phyloP scores from a whole-genome alignment of 2,329 filamentous ascomycete genomes.

The Daldinia sp. region DNA sequence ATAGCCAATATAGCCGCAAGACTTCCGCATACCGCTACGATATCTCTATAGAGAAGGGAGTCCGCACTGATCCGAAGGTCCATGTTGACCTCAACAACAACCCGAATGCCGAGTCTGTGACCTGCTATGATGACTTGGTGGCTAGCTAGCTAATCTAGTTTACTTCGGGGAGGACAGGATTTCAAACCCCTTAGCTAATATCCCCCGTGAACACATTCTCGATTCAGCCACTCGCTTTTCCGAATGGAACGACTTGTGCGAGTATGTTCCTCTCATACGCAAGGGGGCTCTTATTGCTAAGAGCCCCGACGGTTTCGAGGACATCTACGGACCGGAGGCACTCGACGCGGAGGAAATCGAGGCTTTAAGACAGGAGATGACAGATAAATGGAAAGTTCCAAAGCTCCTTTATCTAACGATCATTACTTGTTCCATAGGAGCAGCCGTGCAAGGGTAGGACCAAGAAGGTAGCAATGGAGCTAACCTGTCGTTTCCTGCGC shows the following conservation, averaged over 20 bases:
- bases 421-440: slow-evolving; percentile 53
- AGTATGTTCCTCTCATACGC: slow-evolving; percentile 31
- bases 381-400: slow-evolving; percentile 73
- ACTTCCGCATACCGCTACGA: slow-evolving; percentile 34
- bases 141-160: slow-evolving; percentile 4
- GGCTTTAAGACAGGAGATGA: slow-evolving; percentile 65
- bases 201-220: slow-evolving; percentile 59
- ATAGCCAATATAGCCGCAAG: slow-evolving; percentile 9
- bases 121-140: slow-evolving; percentile 8
- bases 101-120: slow-evolving; percentile 55
- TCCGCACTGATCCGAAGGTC: slow-evolving; percentile 43
- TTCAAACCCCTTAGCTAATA: slow-evolving; percentile 64
- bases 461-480: slow-evolving; percentile 74
- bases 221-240: slow-evolving; percentile 54
- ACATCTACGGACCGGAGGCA: slow-evolving; percentile 45
- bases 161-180: slow-evolving; percentile 51
- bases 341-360: slow-evolving; percentile 65
- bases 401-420: slow-evolving; percentile 70
- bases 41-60: slow-evolving; percentile 50
- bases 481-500: slow-evolving; percentile 62
- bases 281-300: slow-evolving; percentile 41
- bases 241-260: slow-evolving; percentile 24
- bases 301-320: slow-evolving; percentile 58
- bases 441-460: slow-evolving; percentile 75
- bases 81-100: slow-evolving; percentile 56